These are phyloP conservation scores for Dendrobium officinale DNA, from an alignment of 106 monocot species.

Conservation along the genomic window DNA sequence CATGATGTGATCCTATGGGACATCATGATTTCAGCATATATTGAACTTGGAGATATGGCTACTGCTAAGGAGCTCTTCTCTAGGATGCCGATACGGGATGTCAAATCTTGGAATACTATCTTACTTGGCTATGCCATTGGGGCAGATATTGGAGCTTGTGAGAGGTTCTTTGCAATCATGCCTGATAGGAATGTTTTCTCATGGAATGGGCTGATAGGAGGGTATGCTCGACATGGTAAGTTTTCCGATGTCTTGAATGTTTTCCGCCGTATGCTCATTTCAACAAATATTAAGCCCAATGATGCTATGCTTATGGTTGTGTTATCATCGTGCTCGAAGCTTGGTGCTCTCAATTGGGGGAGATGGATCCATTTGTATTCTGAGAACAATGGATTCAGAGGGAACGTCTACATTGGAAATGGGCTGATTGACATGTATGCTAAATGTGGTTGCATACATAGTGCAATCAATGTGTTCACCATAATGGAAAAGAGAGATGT, in stretches of 20 bases:
- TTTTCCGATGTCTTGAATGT: slow-evolving; percentile 23
- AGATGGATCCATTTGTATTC: slow-evolving; percentile 45
- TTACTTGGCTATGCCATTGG: slow-evolving; percentile 35
- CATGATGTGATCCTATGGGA: slow-evolving; percentile 51
- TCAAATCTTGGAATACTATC: slow-evolving; percentile 56
- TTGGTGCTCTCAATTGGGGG: slow-evolving; percentile 36
- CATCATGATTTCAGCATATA: slow-evolving; percentile 42
- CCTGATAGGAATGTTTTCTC: slow-evolving; percentile 57
- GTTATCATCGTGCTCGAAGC: slow-evolving; percentile 40
- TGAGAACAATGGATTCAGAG: slow-evolving; percentile 20
- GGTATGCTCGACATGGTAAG: slow-evolving; percentile 17
- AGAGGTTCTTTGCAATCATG: slow-evolving; percentile 42
- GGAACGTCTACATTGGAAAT: slow-evolving; percentile 25
- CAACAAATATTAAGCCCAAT: slow-evolving; percentile 30
- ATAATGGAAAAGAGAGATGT: slow-evolving; percentile 28
- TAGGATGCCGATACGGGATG: slow-evolving; percentile 37
- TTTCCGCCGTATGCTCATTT: slow-evolving; percentile 29
- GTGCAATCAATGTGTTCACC: slow-evolving; percentile 29
- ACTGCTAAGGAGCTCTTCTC: slow-evolving; percentile 35
- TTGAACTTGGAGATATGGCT: slow-evolving; percentile 25
- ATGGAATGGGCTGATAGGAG: slow-evolving; percentile 56
- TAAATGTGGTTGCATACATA: slow-evolving; percentile 56
- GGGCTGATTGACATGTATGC: slow-evolving; percentile 64
- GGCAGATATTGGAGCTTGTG: slow-evolving; percentile 27
- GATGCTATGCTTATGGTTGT: slow-evolving; percentile 41